A percentile compares a stretch with the other conserved stretches of the same genome.
phyloP scores from a whole-genome alignment of 2,329 filamentous ascomycete species.

The Nemania sp. region DNA sequence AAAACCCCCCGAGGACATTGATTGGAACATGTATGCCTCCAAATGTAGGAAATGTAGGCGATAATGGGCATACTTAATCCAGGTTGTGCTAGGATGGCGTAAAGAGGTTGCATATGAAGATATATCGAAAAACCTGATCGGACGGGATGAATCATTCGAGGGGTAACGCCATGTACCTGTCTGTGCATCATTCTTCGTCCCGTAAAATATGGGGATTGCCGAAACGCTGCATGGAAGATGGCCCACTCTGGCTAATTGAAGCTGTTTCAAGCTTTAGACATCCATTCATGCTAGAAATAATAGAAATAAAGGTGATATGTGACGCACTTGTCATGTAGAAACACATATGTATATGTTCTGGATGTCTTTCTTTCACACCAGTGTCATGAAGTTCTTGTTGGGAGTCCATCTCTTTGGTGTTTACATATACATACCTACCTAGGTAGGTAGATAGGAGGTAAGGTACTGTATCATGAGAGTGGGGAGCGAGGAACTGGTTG shows the following conservation, averaged over 20 bases:
- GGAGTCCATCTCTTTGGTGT: background rate
- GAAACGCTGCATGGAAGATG: conserved; percentile 25
- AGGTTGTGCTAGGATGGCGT: conserved; percentile 8
- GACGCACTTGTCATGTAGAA: background rate
- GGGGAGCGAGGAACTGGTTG: background rate
- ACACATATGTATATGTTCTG: background rate
- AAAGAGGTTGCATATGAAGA: conserved; percentile 33
- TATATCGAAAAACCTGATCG: background rate
- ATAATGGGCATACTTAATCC: background rate
- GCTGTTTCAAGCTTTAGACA: conserved; percentile 27
- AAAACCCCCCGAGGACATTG: background rate
- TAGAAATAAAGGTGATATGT: background rate
- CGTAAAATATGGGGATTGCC: conserved; percentile 19
- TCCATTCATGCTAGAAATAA: conserved; percentile 21
- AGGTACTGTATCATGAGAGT: no score
- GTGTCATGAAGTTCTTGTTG: background rate
- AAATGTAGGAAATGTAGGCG: background rate
- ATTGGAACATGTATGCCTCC: background rate
- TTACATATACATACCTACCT: background rate
- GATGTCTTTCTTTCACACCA: background rate
- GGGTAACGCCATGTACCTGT: conserved; percentile 4
- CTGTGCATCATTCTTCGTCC: background rate
- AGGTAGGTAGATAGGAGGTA: no score
- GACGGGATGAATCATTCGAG: conserved; percentile 7
- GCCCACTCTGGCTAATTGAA: conserved; percentile 38